These are phyloP conservation scores for Pythium apleroticum DNA, from an alignment of 352 stramenopile genomes.

Conservation along the genomic window DNA sequence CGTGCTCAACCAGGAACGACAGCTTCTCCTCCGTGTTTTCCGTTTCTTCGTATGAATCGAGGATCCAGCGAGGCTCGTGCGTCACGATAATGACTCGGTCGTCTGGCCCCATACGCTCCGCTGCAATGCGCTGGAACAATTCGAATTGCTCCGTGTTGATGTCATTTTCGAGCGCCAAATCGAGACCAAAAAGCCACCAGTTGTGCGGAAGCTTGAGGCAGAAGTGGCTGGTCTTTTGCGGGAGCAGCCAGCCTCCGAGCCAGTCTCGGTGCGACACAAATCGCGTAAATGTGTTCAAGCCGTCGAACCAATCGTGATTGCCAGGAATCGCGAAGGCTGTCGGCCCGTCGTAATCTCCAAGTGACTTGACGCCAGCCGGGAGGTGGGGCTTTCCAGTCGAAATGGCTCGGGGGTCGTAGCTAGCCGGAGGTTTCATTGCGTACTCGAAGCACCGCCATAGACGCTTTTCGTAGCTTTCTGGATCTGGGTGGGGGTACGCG, in stretches of 20 bases:
- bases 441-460: slow-evolving; percentile 94
- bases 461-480: slow-evolving; percentile 87
- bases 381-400: slow-evolving; percentile 77
- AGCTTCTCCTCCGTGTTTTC: slow-evolving; percentile 75
- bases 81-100: slow-evolving; percentile 92
- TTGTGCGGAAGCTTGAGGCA: slow-evolving; percentile 86
- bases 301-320: slow-evolving; percentile 96
- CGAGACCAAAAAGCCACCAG: slow-evolving; percentile 92
- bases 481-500: slow-evolving; percentile 89
- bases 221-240: slow-evolving; percentile 93
- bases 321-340: slow-evolving; percentile 83
- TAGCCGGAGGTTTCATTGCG: slow-evolving; percentile 87
- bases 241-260: slow-evolving; percentile 91
- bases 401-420: slow-evolving; percentile 88
- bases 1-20: slow-evolving; percentile 68
- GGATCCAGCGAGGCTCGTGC: slow-evolving; percentile 91
- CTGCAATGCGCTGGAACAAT: slow-evolving; percentile 86
- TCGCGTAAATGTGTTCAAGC: slow-evolving; percentile 90
- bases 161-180: slow-evolving; percentile 91
- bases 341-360: slow-evolving; percentile 67
- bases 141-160: slow-evolving; percentile 93
- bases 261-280: slow-evolving; percentile 91
- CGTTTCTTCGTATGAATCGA: slow-evolving; percentile 85
- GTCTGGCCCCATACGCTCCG: slow-evolving; percentile 69
- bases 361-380: slow-evolving; percentile 43